Evolutionary conservation across 1,139 yeast species (phyloP).

Genomic region (Taphrina sp.): DNA sequence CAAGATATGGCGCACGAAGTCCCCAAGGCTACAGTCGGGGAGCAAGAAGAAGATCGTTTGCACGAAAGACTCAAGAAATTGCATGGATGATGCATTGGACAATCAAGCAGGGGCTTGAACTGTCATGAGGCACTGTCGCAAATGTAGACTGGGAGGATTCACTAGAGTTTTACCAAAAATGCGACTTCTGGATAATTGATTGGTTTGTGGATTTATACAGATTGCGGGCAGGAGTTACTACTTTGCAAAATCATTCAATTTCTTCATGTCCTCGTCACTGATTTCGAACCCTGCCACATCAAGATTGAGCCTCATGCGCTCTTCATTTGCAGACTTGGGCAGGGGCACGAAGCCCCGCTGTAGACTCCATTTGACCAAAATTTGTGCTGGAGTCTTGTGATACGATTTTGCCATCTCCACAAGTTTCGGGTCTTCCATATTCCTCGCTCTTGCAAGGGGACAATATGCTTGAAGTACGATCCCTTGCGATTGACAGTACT

Average conservation of each 20-base stretch:
- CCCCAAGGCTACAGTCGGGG: constrained; percentile 17
- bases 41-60: constrained; percentile 18
- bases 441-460: constrained; percentile 59
- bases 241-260: constrained; percentile 35
- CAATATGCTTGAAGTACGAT: constrained; percentile 64
- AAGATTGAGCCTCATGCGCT: constrained; percentile 61
- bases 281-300: constrained; percentile 54
- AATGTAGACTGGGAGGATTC: too few relatives aligned
- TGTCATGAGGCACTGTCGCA: too few relatives aligned
- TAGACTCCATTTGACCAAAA: constrained; percentile 50
- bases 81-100: constrained; percentile 2
- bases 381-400: constrained; percentile 48
- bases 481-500: constrained; percentile 52
- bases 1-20: constrained; percentile 55
- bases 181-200: too few relatives aligned
- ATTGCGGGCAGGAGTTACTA: constrained; percentile 13
- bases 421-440: constrained; percentile 53
- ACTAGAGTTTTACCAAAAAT: too few relatives aligned
- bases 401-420: constrained; percentile 44
- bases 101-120: too few relatives aligned
- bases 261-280: constrained; percentile 56
- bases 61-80: constrained; percentile 26
- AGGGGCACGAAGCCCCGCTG: constrained; percentile 59
- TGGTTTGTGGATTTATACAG: too few relatives aligned
- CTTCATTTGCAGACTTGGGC: constrained; percentile 66